Percentiles rank a stretch among this genome's conserved stretches.
Conservation (phyloP, 495 filamentous ascomycete species). For the Neurospora pannonica region DNA sequence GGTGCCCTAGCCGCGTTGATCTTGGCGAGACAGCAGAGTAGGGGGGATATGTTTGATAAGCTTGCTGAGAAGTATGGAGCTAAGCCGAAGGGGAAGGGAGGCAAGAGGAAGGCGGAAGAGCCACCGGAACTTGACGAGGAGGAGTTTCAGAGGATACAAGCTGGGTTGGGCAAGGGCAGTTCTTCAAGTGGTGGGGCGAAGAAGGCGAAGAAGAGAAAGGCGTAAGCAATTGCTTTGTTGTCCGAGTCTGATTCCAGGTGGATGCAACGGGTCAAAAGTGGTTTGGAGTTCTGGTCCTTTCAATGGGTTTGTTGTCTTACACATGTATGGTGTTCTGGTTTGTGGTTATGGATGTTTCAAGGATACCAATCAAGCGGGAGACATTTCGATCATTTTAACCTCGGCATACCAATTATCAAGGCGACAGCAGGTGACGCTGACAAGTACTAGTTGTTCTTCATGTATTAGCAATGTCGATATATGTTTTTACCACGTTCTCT, state of each 20-base stretch:
- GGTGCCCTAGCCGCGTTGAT: slow-evolving; percentile 35
- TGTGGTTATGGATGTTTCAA: not conserved
- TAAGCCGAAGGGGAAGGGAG: slow-evolving; percentile 30
- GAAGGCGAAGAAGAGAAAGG: slow-evolving; percentile 28
- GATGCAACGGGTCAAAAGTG: not conserved
- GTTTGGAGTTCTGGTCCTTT: not conserved
- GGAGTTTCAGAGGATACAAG: slow-evolving; percentile 45
- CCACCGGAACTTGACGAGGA: slow-evolving; percentile 57
- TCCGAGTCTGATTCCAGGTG: not conserved
- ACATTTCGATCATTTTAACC: not conserved
- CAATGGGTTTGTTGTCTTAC: not conserved
- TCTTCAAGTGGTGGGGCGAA: slow-evolving; percentile 12
- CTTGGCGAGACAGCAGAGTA: slow-evolving; percentile 25
- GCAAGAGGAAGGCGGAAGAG: slow-evolving; percentile 42
- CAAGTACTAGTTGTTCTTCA: not conserved
- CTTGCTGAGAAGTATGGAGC: slow-evolving; percentile 67
- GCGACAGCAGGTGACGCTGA: not conserved
- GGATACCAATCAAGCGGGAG: not conserved
- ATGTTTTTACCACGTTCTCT: too few species aligned
- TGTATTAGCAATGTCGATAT: not conserved
- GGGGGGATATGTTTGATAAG: slow-evolving; percentile 48
- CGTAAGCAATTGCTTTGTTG: not conserved
- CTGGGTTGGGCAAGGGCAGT: slow-evolving; percentile 5
- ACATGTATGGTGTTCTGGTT: not conserved
- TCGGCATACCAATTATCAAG: not conserved